Percentiles rank a stretch among this genome's conserved stretches.
Conservation (phyloP, 768 basidiomycete species). For the Suillus americanus region DNA sequence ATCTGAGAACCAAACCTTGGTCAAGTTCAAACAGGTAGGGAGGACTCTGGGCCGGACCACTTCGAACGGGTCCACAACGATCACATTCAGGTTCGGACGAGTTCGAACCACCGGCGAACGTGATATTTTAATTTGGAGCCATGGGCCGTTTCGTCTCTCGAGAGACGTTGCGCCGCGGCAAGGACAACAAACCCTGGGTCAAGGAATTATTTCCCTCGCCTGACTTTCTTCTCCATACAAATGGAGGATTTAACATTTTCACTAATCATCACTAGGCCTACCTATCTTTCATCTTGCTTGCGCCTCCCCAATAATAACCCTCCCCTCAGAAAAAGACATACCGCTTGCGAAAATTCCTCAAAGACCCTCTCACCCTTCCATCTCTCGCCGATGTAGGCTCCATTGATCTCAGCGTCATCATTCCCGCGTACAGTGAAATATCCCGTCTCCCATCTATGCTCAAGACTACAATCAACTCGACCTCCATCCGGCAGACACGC, state of each 20-base stretch:
- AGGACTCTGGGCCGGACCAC: too few species aligned
- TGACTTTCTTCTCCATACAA: slow-evolving; percentile 19
- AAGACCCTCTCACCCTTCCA: slow-evolving; percentile 53
- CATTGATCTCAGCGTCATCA: slow-evolving; percentile 75
- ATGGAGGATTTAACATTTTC: neutral
- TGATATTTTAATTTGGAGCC: too few species aligned
- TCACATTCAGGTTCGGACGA: too few species aligned
- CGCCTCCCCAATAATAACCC: slow-evolving; percentile 66
- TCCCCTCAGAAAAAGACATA: slow-evolving; percentile 70
- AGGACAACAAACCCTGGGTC: slow-evolving; percentile 63
- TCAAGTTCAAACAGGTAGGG: too few species aligned
- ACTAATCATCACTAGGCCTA: slow-evolving; percentile 53
- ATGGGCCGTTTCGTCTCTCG: slow-evolving; percentile 53
- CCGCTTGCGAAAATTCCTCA: slow-evolving; percentile 53
- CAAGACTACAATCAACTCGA: slow-evolving; percentile 55
- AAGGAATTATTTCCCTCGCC: slow-evolving; percentile 42
- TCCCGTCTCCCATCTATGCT: slow-evolving; percentile 86
- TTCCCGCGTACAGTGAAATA: slow-evolving; percentile 92
- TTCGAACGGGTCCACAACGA: too few species aligned
- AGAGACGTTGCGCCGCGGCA: slow-evolving; percentile 51
- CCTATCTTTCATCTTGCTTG: slow-evolving; percentile 67
- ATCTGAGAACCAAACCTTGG: too few species aligned
- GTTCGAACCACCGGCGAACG: too few species aligned
- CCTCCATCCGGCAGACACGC: slow-evolving; percentile 31
- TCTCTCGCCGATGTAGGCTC: slow-evolving; percentile 52